Conservation (phyloP, 1,139 yeast genomes). For the Magnusiomyces magnusii region DNA sequence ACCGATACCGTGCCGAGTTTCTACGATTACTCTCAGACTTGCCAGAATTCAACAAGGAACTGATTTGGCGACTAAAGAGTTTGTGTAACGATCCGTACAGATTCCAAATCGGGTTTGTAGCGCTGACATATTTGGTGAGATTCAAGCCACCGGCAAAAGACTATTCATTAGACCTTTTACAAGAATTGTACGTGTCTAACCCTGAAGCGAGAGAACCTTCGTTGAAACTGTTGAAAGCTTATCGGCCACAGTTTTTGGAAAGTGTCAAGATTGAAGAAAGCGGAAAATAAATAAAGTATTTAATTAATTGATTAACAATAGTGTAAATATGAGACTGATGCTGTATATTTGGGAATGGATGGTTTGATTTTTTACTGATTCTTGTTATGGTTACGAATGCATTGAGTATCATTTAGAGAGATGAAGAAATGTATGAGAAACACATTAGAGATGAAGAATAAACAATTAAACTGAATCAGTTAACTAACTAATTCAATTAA, state of each 20-base stretch:
- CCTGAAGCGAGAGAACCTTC: slow-evolving; percentile 13
- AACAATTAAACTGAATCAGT: no score
- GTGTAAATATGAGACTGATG: no score
- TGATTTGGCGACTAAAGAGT: slow-evolving; percentile 59
- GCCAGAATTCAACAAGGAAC: slow-evolving; percentile 58
- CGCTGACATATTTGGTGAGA: slow-evolving; percentile 70
- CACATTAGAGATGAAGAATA: no score
- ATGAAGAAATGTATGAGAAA: no score
- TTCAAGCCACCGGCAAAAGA: slow-evolving; percentile 79
- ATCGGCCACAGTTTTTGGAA: slow-evolving; percentile 14
- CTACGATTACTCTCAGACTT: slow-evolving; percentile 78
- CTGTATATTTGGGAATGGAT: no score
- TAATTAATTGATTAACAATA: no score
- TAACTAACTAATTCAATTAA: not conserved
- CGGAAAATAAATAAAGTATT: not conserved
- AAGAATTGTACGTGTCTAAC: slow-evolving; percentile 42
- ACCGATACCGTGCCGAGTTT: slow-evolving; percentile 69
- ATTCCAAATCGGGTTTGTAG: slow-evolving; percentile 57
- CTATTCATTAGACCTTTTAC: slow-evolving; percentile 57
- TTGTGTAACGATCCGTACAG: slow-evolving; percentile 84
- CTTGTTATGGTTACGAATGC: no score
- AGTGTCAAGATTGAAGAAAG: not conserved
- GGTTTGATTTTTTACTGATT: no score
- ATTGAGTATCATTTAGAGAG: no score
- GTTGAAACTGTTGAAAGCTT: slow-evolving; percentile 9